Evolutionary conservation across 2,329 filamentous ascomycete species (phyloP).

Genomic region (Alternaria dauci): DNA sequence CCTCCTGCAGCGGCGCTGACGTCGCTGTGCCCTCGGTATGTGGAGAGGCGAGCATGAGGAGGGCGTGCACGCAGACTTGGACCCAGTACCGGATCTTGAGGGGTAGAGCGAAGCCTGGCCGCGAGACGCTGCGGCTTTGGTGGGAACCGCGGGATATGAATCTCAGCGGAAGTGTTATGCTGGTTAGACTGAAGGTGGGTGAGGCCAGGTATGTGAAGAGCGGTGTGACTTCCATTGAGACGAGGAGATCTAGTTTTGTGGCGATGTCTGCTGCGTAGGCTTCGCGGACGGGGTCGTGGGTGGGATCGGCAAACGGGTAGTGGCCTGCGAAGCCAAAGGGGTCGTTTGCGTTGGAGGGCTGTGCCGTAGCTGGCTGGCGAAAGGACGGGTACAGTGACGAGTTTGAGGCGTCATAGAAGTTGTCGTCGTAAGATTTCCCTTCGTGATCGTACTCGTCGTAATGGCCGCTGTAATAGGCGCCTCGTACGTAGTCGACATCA

Average conservation of each 20-base stretch:
- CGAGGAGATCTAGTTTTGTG: constrained; percentile 43
- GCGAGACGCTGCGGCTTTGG: constrained; percentile 30
- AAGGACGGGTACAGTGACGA: constrained; percentile 39
- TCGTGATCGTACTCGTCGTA: constrained; percentile 49
- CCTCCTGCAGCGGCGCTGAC: constrained; percentile 24
- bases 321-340: constrained; percentile 42
- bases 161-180: constrained; percentile 44
- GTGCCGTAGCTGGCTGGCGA: constrained; percentile 15
- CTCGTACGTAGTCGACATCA: constrained; percentile 41
- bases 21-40: neutral
- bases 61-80: constrained; percentile 39
- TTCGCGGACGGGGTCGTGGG: constrained; percentile 20
- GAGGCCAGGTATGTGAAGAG: constrained; percentile 45
- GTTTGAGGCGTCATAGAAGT: constrained; percentile 42
- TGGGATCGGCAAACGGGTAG: constrained; percentile 44
- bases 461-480: constrained; percentile 35
- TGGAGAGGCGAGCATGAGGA: constrained; percentile 32
- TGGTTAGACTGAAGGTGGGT: constrained; percentile 35
- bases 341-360: constrained; percentile 28
- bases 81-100: constrained; percentile 48
- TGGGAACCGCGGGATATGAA: constrained; percentile 42
- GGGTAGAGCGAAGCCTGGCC: constrained; percentile 37
- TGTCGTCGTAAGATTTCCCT: constrained; percentile 46
- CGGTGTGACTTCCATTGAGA: constrained; percentile 44
- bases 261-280: constrained; percentile 32